These are phyloP conservation scores for Fusarium abutilonis DNA, from an alignment of 2,329 filamentous ascomycete genomes.

Conservation along the genomic window DNA sequence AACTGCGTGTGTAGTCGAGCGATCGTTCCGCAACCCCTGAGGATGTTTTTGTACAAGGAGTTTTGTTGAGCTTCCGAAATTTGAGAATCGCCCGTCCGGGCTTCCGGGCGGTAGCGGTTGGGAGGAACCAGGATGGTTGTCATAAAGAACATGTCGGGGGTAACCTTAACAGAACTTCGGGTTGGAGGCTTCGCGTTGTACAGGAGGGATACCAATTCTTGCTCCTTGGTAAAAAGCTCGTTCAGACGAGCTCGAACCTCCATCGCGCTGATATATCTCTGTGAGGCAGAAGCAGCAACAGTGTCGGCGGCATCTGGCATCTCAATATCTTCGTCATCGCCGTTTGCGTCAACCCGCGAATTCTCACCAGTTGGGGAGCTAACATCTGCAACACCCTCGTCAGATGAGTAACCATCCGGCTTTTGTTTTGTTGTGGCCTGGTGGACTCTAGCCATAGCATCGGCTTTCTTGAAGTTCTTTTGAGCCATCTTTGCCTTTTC, in stretches of 20 bases:
- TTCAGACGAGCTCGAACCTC: slow-evolving; percentile 83
- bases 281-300: slow-evolving; percentile 48
- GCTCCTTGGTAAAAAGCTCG: slow-evolving; percentile 86
- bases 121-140: slow-evolving; percentile 87
- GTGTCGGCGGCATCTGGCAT: slow-evolving; percentile 49
- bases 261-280: slow-evolving; percentile 82
- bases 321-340: slow-evolving; percentile 57
- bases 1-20: slow-evolving; percentile 71
- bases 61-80: slow-evolving; percentile 93
- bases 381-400: slow-evolving; percentile 77
- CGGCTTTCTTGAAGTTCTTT: slow-evolving; percentile 70
- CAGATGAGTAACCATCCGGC: slow-evolving; percentile 59
- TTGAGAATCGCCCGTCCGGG: slow-evolving; percentile 79
- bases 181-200: slow-evolving; percentile 78
- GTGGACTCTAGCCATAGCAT: slow-evolving; percentile 68
- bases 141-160: slow-evolving; percentile 93
- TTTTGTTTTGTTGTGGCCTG: slow-evolving; percentile 53
- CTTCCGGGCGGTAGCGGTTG: slow-evolving; percentile 90
- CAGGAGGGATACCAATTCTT: slow-evolving; percentile 83
- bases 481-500: slow-evolving; percentile 81
- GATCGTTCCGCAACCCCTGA: slow-evolving; percentile 78
- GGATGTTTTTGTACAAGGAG: slow-evolving; percentile 83
- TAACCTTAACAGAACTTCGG: slow-evolving; percentile 67
- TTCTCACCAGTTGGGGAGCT: slow-evolving; percentile 56
- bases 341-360: slow-evolving; percentile 56